Conservation (phyloP, 371 early-diverging fungal genomes). For the Lichtheimia ramosa region DNA sequence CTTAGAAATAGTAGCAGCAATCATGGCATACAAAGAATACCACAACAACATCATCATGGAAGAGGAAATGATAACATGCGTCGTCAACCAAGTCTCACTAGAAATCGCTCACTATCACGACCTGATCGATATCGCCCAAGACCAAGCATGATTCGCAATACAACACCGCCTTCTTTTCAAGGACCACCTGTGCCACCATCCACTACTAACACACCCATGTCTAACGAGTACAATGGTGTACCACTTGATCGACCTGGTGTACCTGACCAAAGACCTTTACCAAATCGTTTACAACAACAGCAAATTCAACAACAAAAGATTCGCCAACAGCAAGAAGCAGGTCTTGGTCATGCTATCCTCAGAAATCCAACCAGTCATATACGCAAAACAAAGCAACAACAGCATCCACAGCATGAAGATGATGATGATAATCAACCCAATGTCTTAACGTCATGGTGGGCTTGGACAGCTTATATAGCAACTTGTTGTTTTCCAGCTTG, state of each 20-base stretch:
- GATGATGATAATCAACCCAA: conserved; percentile 38
- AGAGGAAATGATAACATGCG: no score
- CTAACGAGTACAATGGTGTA: neutral
- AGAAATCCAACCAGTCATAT: conserved; percentile 8
- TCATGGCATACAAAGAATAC: no score
- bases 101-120: conserved; percentile 41
- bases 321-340: conserved; percentile 23
- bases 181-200: no score
- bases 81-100: conserved; percentile 18
- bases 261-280: conserved; percentile 25
- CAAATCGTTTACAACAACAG: conserved; percentile 36
- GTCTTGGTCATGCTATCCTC: neutral
- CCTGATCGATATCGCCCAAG: conserved; percentile 49
- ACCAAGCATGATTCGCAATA: conserved; percentile 41
- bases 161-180: conserved; percentile 23
- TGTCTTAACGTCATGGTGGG: conserved; percentile 52
- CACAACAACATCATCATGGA: no score
- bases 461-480: conserved; percentile 47
- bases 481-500: conserved; percentile 59
- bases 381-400: neutral
- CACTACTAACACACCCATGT: no score
- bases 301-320: conserved; percentile 36
- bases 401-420: conserved; percentile 6
- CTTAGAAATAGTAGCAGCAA: neutral
- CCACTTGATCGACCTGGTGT: neutral